Evolutionary conservation across 2,329 filamentous ascomycete species (phyloP), one percentile per base, ranked within the genome.

Genomic region (Amesomyces nigricolor): DNA sequence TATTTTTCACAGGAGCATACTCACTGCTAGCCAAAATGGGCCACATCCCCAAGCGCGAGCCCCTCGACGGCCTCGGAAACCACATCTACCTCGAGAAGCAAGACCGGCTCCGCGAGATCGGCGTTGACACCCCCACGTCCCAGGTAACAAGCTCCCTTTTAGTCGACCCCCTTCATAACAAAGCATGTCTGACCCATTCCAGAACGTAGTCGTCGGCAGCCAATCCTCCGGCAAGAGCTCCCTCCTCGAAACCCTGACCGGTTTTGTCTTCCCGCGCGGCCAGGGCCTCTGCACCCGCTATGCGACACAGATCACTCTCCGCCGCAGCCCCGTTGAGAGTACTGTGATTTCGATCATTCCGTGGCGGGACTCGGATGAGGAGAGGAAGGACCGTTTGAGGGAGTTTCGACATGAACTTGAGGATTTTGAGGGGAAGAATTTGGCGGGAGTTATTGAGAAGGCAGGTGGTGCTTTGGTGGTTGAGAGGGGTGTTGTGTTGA

Each of bases 181-280:
- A 26, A 26, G 22, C 4, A 4, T 26, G 22, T 6, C 4, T 43
- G 3, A 44, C 37, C 14, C 17, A 10, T 7, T 3, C 7, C 26
- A 57, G 55, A 39, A 53, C 11, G 42, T 57, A 11, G 55, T 57
- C 32, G 88, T 92, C 9, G 89, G 89, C 58, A 90, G 89, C 62
- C 89, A 94, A 67, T 91, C 87, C 0, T 90, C 88, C 43, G 89
- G 89, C 65, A 95, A 95, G 75, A 90, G 86, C 69, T 92, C 88
- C 1, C 86, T 94, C 16, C 74, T 94, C 30, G 88, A 94, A 67
- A 91, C 72, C 16, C 58, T 80, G 32, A 79, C 77, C 0, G 74
- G 74, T 0, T 75, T 79, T 35, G 70, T 72, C 0, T 78, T 80
- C 39, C 77, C 77, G 4, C 70, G 74, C 1, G 70, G 63, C 0